phyloP scores from a whole-genome alignment of 2,329 filamentous ascomycete genomes.

The Teratosphaeriaceae sp. region DNA sequence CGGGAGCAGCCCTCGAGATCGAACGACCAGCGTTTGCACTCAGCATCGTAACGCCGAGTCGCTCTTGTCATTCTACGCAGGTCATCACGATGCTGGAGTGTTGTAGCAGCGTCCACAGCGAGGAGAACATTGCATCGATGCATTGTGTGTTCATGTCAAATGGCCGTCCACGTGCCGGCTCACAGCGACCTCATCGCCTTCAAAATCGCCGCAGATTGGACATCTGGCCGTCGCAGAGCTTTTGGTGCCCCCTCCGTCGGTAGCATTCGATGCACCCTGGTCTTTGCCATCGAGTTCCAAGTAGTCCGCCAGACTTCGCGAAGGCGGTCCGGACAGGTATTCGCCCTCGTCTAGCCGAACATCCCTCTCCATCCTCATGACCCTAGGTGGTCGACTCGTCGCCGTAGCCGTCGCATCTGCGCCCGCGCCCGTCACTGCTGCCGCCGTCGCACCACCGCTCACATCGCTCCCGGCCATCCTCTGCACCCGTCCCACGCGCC shows the following conservation, averaged over 20 bases:
- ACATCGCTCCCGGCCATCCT: constrained; percentile 42
- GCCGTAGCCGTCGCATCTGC: neutral
- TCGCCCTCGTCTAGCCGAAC: constrained; percentile 11
- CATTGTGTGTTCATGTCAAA: constrained; percentile 41
- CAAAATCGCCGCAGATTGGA: constrained; percentile 60
- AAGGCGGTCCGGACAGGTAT: constrained; percentile 16
- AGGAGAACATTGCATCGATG: no score
- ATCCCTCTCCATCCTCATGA: constrained; percentile 9
- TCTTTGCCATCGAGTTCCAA: constrained; percentile 18
- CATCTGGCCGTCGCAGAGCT: constrained; percentile 38
- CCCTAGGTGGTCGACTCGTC: neutral
- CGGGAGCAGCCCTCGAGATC: no score
- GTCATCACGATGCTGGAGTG: no score
- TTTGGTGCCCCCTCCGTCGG: no score
- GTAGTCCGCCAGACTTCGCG: constrained; percentile 23
- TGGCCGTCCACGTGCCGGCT: constrained; percentile 59
- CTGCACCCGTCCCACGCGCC: constrained; percentile 68
- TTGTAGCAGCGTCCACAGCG: no score
- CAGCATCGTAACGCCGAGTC: no score
- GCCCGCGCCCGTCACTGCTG: no score
- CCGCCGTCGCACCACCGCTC: no score
- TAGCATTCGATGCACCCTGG: constrained; percentile 7
- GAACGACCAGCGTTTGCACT: no score
- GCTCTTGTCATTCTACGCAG: no score
- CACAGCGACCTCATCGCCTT: constrained; percentile 63